phyloP scores from a whole-genome alignment of 441 rosid species.

The Sinapis alba region DNA sequence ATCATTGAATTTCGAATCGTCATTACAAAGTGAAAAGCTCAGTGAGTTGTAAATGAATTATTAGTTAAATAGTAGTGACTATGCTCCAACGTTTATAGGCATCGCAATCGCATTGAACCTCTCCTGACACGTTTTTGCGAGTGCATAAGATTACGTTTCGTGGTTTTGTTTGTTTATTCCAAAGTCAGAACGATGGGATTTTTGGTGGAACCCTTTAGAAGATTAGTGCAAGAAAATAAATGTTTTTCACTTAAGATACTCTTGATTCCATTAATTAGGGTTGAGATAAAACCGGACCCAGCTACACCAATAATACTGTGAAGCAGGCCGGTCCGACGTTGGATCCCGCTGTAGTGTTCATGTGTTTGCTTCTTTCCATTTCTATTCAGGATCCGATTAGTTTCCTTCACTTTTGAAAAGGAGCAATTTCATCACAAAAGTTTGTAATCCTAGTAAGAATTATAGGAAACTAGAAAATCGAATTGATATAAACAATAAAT shows the following conservation, averaged over 20 bases:
- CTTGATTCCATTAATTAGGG: not conserved
- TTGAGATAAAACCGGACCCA: not conserved
- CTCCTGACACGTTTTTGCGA: constrained; percentile 24
- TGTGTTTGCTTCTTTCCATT: no score
- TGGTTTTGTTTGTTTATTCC: not conserved
- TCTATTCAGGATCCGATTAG: no score
- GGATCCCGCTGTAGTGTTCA: no score
- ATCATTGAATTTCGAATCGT: not conserved
- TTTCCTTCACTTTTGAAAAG: no score
- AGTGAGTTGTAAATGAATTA: not conserved
- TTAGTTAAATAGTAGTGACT: not conserved
- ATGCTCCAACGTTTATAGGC: not conserved
- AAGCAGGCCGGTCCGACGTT: not conserved
- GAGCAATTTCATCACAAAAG: no score
- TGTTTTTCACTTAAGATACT: not conserved
- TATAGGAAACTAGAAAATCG: no score
- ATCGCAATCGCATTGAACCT: constrained; percentile 1
- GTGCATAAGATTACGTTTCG: not conserved
- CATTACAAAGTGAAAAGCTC: not conserved
- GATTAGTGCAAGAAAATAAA: not conserved
- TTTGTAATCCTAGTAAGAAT: no score
- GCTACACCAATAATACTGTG: not conserved
- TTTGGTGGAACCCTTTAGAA: constrained; percentile 22
- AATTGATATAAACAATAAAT: no score
- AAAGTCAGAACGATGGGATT: constrained; percentile 26